phyloP scores from a whole-genome alignment of 805 yeast species.

The Hanseniaspora hatyaiensis region DNA sequence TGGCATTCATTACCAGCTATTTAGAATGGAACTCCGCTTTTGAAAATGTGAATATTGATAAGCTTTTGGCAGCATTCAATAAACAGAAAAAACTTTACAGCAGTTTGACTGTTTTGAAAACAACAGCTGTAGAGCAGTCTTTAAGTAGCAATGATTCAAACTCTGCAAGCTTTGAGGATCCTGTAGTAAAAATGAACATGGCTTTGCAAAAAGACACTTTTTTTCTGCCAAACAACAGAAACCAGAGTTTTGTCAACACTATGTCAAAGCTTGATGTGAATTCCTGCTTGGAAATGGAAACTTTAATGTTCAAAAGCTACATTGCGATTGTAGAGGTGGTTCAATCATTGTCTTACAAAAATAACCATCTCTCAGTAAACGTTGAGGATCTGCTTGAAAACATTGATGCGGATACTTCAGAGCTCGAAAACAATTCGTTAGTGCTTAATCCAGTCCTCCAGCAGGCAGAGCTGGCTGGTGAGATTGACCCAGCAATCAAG shows the following conservation, averaged over 20 bases:
- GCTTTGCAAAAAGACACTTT: conserved; percentile 7
- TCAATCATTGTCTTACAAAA: background rate
- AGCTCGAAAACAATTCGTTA: background rate
- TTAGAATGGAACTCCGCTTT: conserved; percentile 21
- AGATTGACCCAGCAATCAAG: background rate
- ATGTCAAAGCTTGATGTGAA: conserved; percentile 8
- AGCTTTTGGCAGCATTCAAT: background rate
- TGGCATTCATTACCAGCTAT: conserved; percentile 23
- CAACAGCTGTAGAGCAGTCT: background rate
- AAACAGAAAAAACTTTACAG: background rate
- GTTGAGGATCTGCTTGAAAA: background rate
- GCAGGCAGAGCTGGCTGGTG: background rate
- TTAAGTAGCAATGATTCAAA: background rate
- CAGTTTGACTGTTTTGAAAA: background rate
- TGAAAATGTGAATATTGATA: conserved; percentile 17
- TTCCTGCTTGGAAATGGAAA: conserved; percentile 3
- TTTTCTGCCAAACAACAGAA: conserved; percentile 1
- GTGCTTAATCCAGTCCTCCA: background rate
- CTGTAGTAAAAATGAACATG: conserved; percentile 8
- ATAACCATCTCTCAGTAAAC: background rate
- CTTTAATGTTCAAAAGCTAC: background rate
- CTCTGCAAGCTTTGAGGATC: conserved; percentile 3
- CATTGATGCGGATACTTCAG: background rate
- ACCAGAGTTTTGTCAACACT: conserved; percentile 4
- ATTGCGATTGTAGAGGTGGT: background rate